A percentile compares a stretch with the other conserved stretches of the same genome.
phyloP scores from a whole-genome alignment of 208 protist genomes.

The Leishmania guyanensis region DNA sequence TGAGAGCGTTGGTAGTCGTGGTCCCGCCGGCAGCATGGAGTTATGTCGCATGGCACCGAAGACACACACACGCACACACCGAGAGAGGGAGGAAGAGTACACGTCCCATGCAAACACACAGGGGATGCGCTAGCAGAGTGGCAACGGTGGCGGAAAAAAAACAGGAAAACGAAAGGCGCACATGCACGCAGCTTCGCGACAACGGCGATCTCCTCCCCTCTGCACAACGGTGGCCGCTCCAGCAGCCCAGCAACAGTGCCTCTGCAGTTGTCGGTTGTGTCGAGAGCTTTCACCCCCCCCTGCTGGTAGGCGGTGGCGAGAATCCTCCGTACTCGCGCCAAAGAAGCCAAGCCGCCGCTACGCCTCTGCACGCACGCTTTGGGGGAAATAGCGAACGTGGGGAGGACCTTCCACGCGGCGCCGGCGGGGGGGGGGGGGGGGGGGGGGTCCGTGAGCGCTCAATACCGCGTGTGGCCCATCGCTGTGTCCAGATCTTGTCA shows the following conservation, averaged over 20 bases:
- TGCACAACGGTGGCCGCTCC: not conserved
- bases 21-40: not conserved
- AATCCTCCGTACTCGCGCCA: not conserved
- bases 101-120: too few species aligned
- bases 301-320: not conserved
- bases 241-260: not conserved
- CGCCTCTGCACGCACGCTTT: not conserved
- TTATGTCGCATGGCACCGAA: not conserved
- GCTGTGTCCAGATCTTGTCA: not conserved
- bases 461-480: not conserved
- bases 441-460: not conserved
- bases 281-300: not conserved
- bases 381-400: not conserved
- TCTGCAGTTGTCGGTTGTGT: not conserved
- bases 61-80: not conserved
- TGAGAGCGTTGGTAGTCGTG: not conserved
- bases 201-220: too few species aligned
- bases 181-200: too few species aligned
- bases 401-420: not conserved
- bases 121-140: not conserved
- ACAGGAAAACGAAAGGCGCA: too few species aligned
- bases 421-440: too few species aligned
- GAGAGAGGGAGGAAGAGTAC: too few species aligned
- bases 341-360: not conserved
- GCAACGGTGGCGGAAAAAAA: not conserved